phyloP scores from a whole-genome alignment of 306 rosid genomes.

The Ormosia semicastrata region DNA sequence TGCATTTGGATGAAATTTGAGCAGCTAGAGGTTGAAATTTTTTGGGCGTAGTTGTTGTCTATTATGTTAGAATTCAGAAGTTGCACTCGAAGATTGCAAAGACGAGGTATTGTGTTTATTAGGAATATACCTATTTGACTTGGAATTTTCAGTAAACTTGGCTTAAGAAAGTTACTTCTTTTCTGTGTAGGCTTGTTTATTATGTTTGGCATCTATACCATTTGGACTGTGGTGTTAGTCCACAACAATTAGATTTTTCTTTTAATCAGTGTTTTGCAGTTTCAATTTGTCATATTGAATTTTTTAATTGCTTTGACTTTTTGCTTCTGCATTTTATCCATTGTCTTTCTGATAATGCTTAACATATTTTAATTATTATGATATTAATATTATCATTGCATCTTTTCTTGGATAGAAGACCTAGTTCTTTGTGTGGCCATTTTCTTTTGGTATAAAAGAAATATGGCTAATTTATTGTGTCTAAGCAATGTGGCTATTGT shows the following conservation, averaged over 20 bases:
- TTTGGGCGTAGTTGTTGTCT: constrained; percentile 23
- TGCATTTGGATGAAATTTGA: constrained; percentile 24
- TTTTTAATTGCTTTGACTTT: not conserved
- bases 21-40: constrained; percentile 13
- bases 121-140: not conserved
- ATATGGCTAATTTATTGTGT: not conserved
- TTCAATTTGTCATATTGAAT: not conserved
- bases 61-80: constrained; percentile 34
- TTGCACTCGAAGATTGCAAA: constrained; percentile 18
- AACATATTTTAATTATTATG: not conserved
- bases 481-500: constrained; percentile 3
- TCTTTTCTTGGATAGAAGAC: constrained; percentile 5
- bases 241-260: not conserved
- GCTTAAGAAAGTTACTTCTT: not conserved
- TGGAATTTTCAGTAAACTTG: constrained; percentile 4
- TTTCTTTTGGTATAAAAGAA: not conserved
- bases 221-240: constrained; percentile 1
- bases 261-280: not conserved
- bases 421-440: not conserved
- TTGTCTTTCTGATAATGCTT: not conserved
- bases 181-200: constrained; percentile 12
- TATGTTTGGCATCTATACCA: not conserved
- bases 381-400: not conserved
- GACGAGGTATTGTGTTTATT: constrained; percentile 25
- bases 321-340: not conserved